Evolutionary conservation across 768 basidiomycete genomes (phyloP), one percentile per base, ranked within the genome.

Genomic region (Tremella fuciformis): DNA sequence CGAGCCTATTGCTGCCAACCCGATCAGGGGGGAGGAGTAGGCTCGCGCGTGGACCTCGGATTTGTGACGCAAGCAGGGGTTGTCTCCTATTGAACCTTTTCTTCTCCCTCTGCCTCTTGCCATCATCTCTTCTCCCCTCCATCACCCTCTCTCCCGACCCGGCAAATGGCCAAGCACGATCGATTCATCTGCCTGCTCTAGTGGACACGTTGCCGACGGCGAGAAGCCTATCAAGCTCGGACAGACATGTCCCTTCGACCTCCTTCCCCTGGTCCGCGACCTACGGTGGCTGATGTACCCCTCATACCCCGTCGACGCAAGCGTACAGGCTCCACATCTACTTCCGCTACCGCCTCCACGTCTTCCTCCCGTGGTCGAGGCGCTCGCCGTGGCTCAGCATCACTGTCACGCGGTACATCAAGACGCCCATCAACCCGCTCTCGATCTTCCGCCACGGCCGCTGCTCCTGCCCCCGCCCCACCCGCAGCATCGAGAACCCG

Each of bases 281-380:
- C 69, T 2, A 71, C 69, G 1, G 25, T 67, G 7, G 69, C 64
- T 13, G 61, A 67, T 47, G 55, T 71, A 24, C 29, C 54, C 21
- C 46, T 71, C 13, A 42, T 44, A 4, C 59, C 66, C n/a, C 61
- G 69, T 2, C 58, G 66, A 11, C 29, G 61, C 53, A 46, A 66
- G 6, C 55, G 69, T 13, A 66, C 65, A 44, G 69, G 69, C 2
- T 61, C 58, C 25, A 19, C 42, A 22, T 57, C 57, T 8, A 34
- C n/a, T 18, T 15, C 59, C 21, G 47, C 46, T 18, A 26, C 39
- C 26, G 24, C 25, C 39, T 57, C 60, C 9, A 22, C 21, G 3
- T 16, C 25, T 8, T 50, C 49, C 8, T 34, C 29, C 11, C 29
- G 29, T 11, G 29, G 29, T 6, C 49, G 26, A 50, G 26, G 18